A percentile compares a stretch with the other conserved stretches of the same genome.
Evolutionary conservation across 768 basidiomycete genomes (phyloP).

Genomic region (Flagelloscypha sp.): DNA sequence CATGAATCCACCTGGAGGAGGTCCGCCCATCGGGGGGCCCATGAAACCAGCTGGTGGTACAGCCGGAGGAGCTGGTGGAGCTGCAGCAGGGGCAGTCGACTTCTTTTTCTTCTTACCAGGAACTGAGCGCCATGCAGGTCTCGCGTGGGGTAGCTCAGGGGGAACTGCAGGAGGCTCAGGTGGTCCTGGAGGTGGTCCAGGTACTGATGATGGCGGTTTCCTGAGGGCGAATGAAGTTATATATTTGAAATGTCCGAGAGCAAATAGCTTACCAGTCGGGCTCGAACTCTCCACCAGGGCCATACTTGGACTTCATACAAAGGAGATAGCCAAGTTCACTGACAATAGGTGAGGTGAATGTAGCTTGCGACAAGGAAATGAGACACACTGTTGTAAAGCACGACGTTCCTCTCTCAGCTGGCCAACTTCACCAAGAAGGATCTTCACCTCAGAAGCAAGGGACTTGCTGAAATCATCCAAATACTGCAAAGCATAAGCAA

Average conservation of each 20-base stretch:
- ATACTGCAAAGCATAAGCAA: constrained; percentile 39
- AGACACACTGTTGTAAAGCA: constrained; percentile 65
- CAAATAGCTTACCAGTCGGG: constrained; percentile 54
- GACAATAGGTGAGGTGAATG: background rate
- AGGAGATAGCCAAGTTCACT: constrained; percentile 74
- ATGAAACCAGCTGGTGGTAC: constrained; percentile 16
- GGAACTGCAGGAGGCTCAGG: constrained; percentile 32
- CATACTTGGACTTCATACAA: constrained; percentile 65
- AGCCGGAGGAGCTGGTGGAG: constrained; percentile 25
- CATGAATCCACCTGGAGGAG: no score
- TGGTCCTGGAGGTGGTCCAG: constrained; percentile 35
- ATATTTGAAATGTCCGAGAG: background rate
- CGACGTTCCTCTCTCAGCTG: constrained; percentile 75
- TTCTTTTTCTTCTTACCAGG: constrained; percentile 40
- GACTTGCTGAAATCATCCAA: constrained; percentile 85
- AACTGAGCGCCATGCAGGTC: constrained; percentile 60
- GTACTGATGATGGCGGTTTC: constrained; percentile 39
- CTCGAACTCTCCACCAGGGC: constrained; percentile 81
- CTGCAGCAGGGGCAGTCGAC: constrained; percentile 24
- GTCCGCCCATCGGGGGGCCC: constrained; percentile 2
- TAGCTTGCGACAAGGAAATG: background rate
- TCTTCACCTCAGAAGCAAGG: constrained; percentile 73
- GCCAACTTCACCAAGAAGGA: constrained; percentile 77
- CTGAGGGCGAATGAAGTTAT: constrained; percentile 16
- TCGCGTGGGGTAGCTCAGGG: constrained; percentile 36